A percentile compares a stretch with the other conserved stretches of the same genome.
These are phyloP conservation scores for Rhizophlyctis rosea DNA, from an alignment of 192 early-diverging fungal genomes.

Conservation along the genomic window DNA sequence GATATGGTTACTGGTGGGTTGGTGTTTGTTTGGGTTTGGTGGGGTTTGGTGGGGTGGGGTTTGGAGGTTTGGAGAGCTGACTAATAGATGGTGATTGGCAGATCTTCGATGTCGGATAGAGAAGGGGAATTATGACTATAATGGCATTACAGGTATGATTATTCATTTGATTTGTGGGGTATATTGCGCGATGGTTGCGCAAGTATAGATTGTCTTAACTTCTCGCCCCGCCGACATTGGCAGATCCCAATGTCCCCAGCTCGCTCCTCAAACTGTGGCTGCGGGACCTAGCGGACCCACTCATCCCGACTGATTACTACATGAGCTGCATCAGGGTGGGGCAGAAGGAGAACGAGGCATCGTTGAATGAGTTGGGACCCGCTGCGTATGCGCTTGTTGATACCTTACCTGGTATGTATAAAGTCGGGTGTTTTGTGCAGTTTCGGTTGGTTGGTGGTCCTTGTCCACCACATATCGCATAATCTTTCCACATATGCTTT, in stretches of 20 bases:
- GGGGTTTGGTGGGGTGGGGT: neutral
- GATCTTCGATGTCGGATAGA: conserved; percentile 79
- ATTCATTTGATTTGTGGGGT: too few species aligned
- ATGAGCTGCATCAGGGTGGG: conserved; percentile 69
- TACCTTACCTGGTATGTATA: conserved; percentile 30
- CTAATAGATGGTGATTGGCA: conserved; percentile 6
- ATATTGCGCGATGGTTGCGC: too few species aligned
- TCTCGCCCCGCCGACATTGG: too few species aligned
- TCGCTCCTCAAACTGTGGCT: conserved; percentile 93
- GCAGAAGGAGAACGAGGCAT: conserved; percentile 47
- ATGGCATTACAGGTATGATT: conserved; percentile 58
- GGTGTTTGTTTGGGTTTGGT: conserved; percentile 3
- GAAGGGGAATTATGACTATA: conserved; percentile 69
- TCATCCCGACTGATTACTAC: conserved; percentile 82
- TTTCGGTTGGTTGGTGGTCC: neutral
- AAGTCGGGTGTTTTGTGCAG: neutral
- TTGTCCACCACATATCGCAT: neutral
- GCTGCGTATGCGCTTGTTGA: conserved; percentile 33
- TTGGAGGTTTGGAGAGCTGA: neutral
- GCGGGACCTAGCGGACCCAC: conserved; percentile 85
- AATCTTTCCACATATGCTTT: neutral
- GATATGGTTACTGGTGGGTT: conserved; percentile 72
- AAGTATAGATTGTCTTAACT: too few species aligned
- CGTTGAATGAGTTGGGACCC: conserved; percentile 44
- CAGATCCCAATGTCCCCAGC: conserved; percentile 85